These are phyloP conservation scores for Aspergillus chevalieri DNA, from an alignment of 2,329 filamentous ascomycete species.

Conservation along the genomic window DNA sequence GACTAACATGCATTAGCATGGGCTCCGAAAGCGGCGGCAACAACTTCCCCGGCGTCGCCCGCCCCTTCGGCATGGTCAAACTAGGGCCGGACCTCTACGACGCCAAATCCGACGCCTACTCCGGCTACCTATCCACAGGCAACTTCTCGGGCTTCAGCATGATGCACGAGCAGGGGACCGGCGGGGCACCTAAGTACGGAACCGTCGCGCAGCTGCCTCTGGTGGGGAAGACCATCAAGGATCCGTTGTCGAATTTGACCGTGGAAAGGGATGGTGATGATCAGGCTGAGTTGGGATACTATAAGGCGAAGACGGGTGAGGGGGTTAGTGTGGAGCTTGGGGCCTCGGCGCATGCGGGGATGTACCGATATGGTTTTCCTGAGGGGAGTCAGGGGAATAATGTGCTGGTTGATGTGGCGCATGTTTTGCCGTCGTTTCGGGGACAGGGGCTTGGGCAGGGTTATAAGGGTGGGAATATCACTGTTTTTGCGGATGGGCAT, in stretches of 20 bases:
- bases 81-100: conserved; percentile 37
- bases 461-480: conserved; percentile 56
- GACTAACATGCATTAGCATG: conserved; percentile 15
- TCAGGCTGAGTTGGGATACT: conserved; percentile 55
- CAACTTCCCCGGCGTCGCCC: conserved; percentile 38
- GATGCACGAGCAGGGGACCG: conserved; percentile 62
- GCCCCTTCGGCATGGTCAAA: conserved; percentile 41
- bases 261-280: conserved; percentile 49
- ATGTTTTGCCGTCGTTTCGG: conserved; percentile 58
- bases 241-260: conserved; percentile 54
- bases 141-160: conserved; percentile 56
- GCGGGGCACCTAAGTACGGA: conserved; percentile 65
- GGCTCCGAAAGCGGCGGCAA: conserved; percentile 33
- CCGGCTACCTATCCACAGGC: conserved; percentile 39
- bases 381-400: conserved; percentile 35
- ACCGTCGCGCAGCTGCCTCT: conserved; percentile 57
- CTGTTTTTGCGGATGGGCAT: conserved; percentile 44
- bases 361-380: conserved; percentile 59
- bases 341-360: conserved; percentile 45
- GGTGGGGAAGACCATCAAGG: conserved; percentile 39
- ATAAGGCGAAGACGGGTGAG: conserved; percentile 51
- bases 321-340: conserved; percentile 54
- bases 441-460: conserved; percentile 57
- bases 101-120: conserved; percentile 33
- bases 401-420: conserved; percentile 59